Base-by-base conservation (phyloP, 2,329 filamentous ascomycete genomes). In the Nigrospora sphaerica region DNA sequence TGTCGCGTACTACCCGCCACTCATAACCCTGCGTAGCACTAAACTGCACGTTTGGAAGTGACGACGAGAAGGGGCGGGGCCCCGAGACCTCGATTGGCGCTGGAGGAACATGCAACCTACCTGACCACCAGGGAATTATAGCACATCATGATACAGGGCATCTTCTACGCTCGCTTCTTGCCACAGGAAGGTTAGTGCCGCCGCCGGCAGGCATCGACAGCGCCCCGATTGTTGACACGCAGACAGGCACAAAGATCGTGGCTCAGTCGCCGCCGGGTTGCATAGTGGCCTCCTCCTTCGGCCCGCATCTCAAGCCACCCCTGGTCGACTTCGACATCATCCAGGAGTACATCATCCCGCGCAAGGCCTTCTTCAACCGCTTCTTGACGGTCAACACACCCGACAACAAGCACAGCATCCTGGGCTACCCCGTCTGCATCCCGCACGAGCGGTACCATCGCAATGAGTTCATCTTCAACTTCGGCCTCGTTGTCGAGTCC, bases 401-500 rank as follows among this genome's bases (percentile, higher is more conserved):
- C 0, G 77, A 81, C 46, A 74, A 74, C 55, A 80, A 80, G 54
- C 86, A 91, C 65, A 82, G 84, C 48, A 81, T 98, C 46, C 77
- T 98, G 32, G 89, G 91, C 14, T 89, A 90, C 58, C 93, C 93
- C 0, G 85, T 97, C 45, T 92, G 89, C 62, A 88, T 97, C 61
- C 81, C 85, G 44, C 80, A 90, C 53, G 78, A 83, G 46, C 85
- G 85, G 55, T 95, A 97, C 61, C 81, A 86, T 60, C 85, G 93
- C 48, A 95, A 95, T 67, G 88, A 95, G 66, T 97, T 96, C 73
- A 95, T 96, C 62, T 98, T 97, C 79, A 97, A 97, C 66, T 95
- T 97, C 62, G 90, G 89, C 49, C 74, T 97, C 39, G 85, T 95
- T 28, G 74, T 95, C 42, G 79, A 86, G 43, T 67, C 68, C 40